phyloP scores from a whole-genome alignment of 441 rosid species.

The Populus hybrid region DNA sequence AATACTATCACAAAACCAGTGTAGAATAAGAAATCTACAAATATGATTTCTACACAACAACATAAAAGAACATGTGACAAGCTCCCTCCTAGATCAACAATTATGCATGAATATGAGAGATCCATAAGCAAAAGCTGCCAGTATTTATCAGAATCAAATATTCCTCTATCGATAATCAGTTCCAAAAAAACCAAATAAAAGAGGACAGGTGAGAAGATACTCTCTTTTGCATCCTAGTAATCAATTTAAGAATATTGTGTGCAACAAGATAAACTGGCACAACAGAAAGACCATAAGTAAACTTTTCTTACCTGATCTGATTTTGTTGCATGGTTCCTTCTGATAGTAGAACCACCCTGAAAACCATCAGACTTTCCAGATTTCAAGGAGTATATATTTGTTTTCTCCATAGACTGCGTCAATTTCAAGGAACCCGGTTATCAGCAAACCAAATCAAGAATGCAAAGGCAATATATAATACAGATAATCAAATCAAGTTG shows the following conservation, averaged over 20 bases:
- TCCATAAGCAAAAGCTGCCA: neutral
- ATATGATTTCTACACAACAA: neutral
- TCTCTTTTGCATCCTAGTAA: neutral
- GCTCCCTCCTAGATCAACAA: neutral
- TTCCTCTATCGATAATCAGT: neutral
- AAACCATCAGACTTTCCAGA: conserved; percentile 39
- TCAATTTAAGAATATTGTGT: neutral
- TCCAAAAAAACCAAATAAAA: neutral
- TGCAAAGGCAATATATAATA: conserved; percentile 1
- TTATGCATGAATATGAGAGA: neutral
- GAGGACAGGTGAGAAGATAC: neutral
- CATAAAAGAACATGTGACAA: neutral
- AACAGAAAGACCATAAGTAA: neutral
- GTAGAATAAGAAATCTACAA: neutral
- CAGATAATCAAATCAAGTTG: conserved; percentile 13
- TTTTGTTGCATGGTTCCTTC: conserved; percentile 49
- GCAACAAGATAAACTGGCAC: neutral
- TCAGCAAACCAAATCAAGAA: conserved; percentile 15
- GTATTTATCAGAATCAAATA: neutral
- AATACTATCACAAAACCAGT: neutral
- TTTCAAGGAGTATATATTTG: conserved; percentile 31
- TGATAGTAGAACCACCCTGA: conserved; percentile 43
- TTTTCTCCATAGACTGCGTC: conserved; percentile 50
- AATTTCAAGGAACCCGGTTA: conserved; percentile 15
- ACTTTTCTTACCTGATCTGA: conserved; percentile 52